Conservation (phyloP, 2,329 filamentous ascomycete species). For the Verticillium dahliae region DNA sequence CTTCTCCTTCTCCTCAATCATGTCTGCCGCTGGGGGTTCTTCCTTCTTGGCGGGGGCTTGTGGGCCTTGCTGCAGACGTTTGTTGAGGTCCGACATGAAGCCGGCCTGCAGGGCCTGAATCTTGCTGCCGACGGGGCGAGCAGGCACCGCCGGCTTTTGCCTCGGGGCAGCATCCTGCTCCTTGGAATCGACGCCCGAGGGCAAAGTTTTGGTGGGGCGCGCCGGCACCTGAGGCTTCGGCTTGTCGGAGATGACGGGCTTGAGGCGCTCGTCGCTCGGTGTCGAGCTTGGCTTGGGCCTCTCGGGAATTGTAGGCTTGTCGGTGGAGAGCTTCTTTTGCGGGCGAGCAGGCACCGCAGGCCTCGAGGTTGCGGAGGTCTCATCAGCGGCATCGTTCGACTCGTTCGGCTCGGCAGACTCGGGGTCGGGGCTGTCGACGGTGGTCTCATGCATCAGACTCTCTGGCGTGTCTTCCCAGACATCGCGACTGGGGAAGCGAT, state of each 20-base stretch:
- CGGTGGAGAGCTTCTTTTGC: conserved; percentile 30
- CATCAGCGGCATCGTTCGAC: conserved; percentile 22
- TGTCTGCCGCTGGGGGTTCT: conserved; percentile 11
- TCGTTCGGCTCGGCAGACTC: conserved; percentile 38
- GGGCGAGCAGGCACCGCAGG: conserved; percentile 56
- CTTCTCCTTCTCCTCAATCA: conserved; percentile 40
- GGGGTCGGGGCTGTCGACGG: conserved; percentile 52
- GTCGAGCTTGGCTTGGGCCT: conserved; percentile 46
- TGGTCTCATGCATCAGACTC: conserved; percentile 72
- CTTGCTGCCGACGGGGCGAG: conserved; percentile 72
- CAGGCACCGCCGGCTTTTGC: conserved; percentile 77
- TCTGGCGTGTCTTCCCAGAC: conserved; percentile 94
- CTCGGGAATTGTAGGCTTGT: conserved; percentile 40
- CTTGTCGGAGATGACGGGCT: conserved; percentile 41
- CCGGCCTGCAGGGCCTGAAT: conserved; percentile 86
- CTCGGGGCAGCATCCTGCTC: conserved; percentile 47
- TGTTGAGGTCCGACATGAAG: conserved; percentile 91
- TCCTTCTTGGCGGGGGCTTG: conserved; percentile 53
- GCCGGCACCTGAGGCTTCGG: conserved; percentile 56
- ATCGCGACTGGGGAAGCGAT: conserved; percentile 84
- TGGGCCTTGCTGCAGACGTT: conserved; percentile 80
- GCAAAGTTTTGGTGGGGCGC: conserved; percentile 48
- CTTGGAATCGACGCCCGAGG: conserved; percentile 33
- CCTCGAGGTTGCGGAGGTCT: conserved; percentile 29
- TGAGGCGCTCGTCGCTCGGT: conserved; percentile 30